These are phyloP conservation scores for Pseudogymnoascus sp. DNA, from an alignment of 2,329 filamentous ascomycete species.

Conservation along the genomic window DNA sequence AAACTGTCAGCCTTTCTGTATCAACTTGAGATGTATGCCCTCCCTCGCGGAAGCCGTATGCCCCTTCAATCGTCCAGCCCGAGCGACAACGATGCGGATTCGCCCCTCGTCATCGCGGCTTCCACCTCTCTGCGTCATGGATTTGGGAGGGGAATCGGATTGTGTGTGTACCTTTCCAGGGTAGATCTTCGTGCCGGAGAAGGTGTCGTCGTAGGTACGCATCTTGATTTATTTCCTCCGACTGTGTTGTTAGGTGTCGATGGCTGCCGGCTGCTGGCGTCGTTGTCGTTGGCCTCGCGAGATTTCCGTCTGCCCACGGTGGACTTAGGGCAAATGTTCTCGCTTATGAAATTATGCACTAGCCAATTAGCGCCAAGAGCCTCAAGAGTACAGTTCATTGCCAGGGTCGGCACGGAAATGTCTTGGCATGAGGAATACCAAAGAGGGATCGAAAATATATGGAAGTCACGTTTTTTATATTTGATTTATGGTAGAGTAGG, in stretches of 20 bases:
- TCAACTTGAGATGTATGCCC: background rate
- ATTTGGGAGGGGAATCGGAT: constrained; percentile 18
- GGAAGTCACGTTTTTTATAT: background rate
- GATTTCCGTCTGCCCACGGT: constrained; percentile 8
- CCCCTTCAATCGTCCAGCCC: background rate
- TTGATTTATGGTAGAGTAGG: background rate
- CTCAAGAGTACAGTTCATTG: background rate
- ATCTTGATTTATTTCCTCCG: constrained; percentile 9
- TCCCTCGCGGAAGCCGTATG: background rate
- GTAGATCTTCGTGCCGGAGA: constrained; percentile 74
- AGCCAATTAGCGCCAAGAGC: constrained; percentile 7
- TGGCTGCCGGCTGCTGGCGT: constrained; percentile 8
- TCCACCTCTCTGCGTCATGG: constrained; percentile 4
- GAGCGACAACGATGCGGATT: constrained; percentile 4
- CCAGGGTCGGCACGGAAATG: background rate
- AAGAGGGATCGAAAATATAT: background rate
- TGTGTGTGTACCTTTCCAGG: constrained; percentile 63
- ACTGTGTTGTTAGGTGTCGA: constrained; percentile 8
- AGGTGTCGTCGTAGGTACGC: constrained; percentile 60
- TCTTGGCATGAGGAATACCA: background rate
- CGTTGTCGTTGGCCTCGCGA: constrained; percentile 8
- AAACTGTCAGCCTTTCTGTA: constrained; percentile 23
- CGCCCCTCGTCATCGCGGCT: constrained; percentile 8
- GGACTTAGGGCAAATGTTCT: constrained; percentile 8
- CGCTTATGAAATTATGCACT: constrained; percentile 9